Base-by-base conservation (phyloP, 805 yeast species). In the Teunomyces barrocoloradensis region DNA sequence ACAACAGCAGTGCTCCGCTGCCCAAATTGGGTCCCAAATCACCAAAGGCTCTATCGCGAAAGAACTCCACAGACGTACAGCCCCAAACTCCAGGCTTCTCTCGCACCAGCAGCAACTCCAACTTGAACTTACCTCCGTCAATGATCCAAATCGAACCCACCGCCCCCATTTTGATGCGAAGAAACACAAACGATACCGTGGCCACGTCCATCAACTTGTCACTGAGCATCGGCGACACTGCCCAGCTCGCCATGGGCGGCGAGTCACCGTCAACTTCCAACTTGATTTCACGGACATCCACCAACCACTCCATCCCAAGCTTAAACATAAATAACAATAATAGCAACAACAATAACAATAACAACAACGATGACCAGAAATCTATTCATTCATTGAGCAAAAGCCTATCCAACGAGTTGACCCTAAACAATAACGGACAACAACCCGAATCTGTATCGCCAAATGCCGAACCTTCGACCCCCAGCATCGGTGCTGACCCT, bases 131-230 rank as follows among this genome's bases (percentile, higher is more conserved):
- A 46, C 89, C 89, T 13, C 82, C 86, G 13, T 81, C 87, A 33
- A 83, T 86, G 90, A 71, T 78, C 30, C 82, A 80, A 52, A 70
- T 82, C 49, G 86, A 78, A 55, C 92, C 94, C 15, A 85, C 81
- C 56, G 82, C 82, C 45, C 91, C 94, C 2, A 87, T 87, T 49
- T 73, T 87, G 55, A 73, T 83, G 53, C 73, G 81, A 45, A 65
- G 81, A 52, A 75, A 76, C 52, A 74, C 74, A 43, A 73, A 71
- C 54, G 78, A 75, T 23, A 53, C 59, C 10, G 17, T 44, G 15
- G 42, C 39, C 7, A 45, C 46, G 10, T 33, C 44, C 11, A 13
- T 37, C 41, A 47, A 42, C 40, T 38, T 47, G 35, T 33, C 46
- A n/a, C 55, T 43, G 44, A 45, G 51, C 42, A 45, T 43, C 25